Conservation (phyloP, 495 filamentous ascomycete genomes). For the Collariella sp. region DNA sequence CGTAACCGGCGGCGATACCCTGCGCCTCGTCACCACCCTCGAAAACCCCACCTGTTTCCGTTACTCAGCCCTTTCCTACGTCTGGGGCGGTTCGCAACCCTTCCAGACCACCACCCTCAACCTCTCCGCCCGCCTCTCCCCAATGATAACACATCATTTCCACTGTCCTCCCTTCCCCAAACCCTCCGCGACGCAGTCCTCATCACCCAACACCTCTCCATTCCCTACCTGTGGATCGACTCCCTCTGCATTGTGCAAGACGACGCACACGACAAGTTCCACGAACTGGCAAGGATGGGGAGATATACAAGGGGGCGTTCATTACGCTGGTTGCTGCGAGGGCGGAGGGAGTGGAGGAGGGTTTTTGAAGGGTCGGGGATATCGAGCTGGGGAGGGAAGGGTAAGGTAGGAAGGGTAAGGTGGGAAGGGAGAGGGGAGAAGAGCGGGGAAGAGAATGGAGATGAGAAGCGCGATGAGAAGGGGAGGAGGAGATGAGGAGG, state of each 20-base stretch:
- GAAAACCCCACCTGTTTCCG: not conserved
- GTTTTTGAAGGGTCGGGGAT: too few relatives aligned
- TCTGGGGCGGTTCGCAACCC: conserved; percentile 7
- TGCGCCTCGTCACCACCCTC: not conserved
- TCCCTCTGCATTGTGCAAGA: conserved; percentile 16
- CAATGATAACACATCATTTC: conserved; percentile 6
- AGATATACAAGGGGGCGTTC: conserved; percentile 15
- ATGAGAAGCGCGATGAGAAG: too few relatives aligned
- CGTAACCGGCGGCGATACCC: not conserved
- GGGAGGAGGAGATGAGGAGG: too few relatives aligned
- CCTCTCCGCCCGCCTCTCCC: not conserved
- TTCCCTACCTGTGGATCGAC: conserved; percentile 24
- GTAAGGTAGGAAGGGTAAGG: too few relatives aligned
- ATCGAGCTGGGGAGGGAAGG: too few relatives aligned
- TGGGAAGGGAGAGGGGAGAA: too few relatives aligned
- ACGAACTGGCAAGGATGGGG: conserved; percentile 9
- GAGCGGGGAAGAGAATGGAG: too few relatives aligned
- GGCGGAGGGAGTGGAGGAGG: not conserved
- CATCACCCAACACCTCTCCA: conserved; percentile 6
- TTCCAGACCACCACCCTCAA: conserved; percentile 4
- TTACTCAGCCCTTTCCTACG: conserved; percentile 14
- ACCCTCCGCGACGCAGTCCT: conserved; percentile 29
- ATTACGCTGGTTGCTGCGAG: conserved; percentile 12
- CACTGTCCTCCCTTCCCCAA: conserved; percentile 2
- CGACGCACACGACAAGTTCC: conserved; percentile 1